Conservation (phyloP, 1,284 basidiomycete species). For the Austroboletus niveus region DNA sequence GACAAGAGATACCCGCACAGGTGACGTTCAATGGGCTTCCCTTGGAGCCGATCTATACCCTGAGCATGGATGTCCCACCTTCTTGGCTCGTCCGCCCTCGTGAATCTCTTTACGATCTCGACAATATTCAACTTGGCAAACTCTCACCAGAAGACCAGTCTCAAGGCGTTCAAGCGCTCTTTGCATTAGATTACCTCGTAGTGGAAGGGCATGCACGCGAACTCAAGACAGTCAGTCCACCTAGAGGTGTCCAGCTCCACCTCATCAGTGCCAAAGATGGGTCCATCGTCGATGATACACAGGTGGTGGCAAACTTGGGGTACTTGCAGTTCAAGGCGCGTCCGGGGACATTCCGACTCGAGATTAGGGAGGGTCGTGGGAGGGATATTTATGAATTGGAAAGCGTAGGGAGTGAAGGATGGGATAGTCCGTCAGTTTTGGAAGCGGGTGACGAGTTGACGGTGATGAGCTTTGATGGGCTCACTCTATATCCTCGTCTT, state of each 20-base stretch:
- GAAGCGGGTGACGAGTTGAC: slow-evolving; percentile 70
- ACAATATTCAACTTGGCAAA: slow-evolving; percentile 86
- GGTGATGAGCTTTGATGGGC: slow-evolving; percentile 83
- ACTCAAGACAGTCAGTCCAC: slow-evolving; percentile 55
- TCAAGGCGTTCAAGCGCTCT: slow-evolving; percentile 72
- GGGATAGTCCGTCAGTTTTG: slow-evolving; percentile 71
- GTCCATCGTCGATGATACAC: slow-evolving; percentile 68
- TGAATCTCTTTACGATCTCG: slow-evolving; percentile 89
- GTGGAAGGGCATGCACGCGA: slow-evolving; percentile 95
- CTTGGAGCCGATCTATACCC: slow-evolving; percentile 80
- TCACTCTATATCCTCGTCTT: slow-evolving; percentile 86
- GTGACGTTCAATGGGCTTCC: slow-evolving; percentile 57
- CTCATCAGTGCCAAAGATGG: slow-evolving; percentile 48
- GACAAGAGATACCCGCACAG: slow-evolving; percentile 51
- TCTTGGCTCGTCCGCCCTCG: slow-evolving; percentile 92
- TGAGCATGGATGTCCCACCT: slow-evolving; percentile 86
- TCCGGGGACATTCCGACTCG: slow-evolving; percentile 83
- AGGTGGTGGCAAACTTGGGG: slow-evolving; percentile 92
- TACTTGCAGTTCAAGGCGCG: slow-evolving; percentile 95
- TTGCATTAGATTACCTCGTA: slow-evolving; percentile 88
- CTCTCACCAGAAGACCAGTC: slow-evolving; percentile 55
- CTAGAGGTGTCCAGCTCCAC: slow-evolving; percentile 85
- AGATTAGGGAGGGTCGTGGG: slow-evolving; percentile 82
- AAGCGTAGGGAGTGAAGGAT: slow-evolving; percentile 82
- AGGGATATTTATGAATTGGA: slow-evolving; percentile 79